Conservation (phyloP, 2,329 filamentous ascomycete genomes). For the Trichoderma sp. region DNA sequence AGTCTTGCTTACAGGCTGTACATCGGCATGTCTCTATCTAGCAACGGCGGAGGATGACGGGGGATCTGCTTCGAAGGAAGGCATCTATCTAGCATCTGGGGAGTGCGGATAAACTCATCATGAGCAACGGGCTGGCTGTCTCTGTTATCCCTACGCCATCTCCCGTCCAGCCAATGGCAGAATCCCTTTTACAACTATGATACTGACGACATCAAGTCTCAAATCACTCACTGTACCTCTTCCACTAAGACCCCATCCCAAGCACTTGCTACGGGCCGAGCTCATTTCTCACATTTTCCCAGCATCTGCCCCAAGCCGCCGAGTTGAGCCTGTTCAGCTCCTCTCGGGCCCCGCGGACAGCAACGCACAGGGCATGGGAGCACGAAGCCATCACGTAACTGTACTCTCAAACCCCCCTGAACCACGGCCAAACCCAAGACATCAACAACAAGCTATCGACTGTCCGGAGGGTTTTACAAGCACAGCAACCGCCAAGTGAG, state of each 20-base stretch:
- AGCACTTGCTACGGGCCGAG: not conserved
- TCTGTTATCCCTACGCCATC: not conserved
- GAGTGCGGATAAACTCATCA: not conserved
- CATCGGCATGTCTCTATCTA: not conserved
- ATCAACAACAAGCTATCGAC: not conserved
- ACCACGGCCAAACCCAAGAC: not conserved
- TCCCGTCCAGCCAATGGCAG: not conserved
- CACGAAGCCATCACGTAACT: not conserved
- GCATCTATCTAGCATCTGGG: not conserved
- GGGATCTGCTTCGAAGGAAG: not conserved
- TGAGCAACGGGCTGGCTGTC: not conserved
- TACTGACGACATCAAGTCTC: not conserved
- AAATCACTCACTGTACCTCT: not conserved
- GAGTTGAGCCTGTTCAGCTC: not conserved
- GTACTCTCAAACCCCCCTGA: not conserved
- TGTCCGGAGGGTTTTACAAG: not conserved
- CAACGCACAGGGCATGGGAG: not conserved
- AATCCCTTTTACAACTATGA: not conserved
- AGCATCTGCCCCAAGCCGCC: not conserved
- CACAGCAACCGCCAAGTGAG: not conserved
- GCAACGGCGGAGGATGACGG: not conserved
- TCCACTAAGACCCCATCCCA: not conserved
- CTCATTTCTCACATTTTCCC: constrained; percentile 4
- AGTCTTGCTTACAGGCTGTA: not conserved
- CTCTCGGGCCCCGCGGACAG: constrained; percentile 14